Evolutionary conservation across 805 yeast species (phyloP).

Genomic region (Sungouiozyma intestinalis): DNA sequence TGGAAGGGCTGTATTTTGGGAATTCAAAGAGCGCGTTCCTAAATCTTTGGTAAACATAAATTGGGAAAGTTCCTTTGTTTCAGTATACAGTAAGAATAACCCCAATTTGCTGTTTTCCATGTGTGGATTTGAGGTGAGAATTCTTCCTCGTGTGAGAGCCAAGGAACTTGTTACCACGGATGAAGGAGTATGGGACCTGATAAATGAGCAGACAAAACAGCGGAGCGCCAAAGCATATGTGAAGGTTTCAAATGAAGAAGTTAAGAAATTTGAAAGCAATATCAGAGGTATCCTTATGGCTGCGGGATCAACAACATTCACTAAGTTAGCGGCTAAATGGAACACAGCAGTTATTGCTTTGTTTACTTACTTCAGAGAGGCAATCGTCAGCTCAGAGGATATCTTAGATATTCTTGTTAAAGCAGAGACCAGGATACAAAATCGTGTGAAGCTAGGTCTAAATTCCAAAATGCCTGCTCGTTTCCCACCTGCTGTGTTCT

Average conservation of each 20-base stretch:
- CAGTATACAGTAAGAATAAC: conserved; percentile 84
- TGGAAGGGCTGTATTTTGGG: conserved; percentile 92
- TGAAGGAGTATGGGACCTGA: conserved; percentile 90
- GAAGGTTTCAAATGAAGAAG: conserved; percentile 72
- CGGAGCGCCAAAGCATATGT: conserved; percentile 82
- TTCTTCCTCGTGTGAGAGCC: conserved; percentile 62
- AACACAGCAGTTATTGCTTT: conserved; percentile 80
- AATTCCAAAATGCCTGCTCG: conserved; percentile 98
- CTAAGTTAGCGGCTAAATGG: conserved; percentile 93
- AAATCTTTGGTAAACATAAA: conserved; percentile 55
- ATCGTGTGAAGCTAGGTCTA: conserved; percentile 85
- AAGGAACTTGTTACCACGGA: conserved; percentile 42
- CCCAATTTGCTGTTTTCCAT: conserved; percentile 80
- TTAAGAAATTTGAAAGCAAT: conserved; percentile 69
- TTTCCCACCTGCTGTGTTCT: conserved; percentile 97
- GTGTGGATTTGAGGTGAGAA: conserved; percentile 92
- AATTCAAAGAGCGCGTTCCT: conserved; percentile 71
- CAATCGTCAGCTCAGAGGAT: conserved; percentile 72
- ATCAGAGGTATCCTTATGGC: conserved; percentile 88
- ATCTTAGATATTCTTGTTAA: conserved; percentile 75
- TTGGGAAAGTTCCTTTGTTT: conserved; percentile 75
- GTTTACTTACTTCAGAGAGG: conserved; percentile 87
- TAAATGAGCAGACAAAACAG: conserved; percentile 62
- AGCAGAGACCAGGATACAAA: conserved; percentile 88
- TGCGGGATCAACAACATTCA: conserved; percentile 90